These are phyloP conservation scores for Cyberlindnera meyerae DNA, from an alignment of 805 yeast genomes.

Conservation along the genomic window DNA sequence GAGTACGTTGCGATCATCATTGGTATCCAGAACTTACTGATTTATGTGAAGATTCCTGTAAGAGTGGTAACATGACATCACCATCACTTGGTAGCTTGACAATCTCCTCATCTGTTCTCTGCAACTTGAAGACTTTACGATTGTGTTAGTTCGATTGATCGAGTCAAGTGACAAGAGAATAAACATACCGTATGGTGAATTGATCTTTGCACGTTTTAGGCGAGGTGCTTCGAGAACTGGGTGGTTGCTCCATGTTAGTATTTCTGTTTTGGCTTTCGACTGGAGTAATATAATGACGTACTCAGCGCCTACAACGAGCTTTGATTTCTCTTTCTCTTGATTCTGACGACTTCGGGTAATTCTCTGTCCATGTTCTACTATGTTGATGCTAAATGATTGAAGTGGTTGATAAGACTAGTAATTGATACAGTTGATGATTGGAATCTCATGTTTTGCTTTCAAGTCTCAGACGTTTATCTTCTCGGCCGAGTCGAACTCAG, in stretches of 20 bases:
- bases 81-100: slow-evolving; percentile 14
- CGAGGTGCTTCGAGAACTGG: slow-evolving; percentile 31
- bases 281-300: slow-evolving; percentile 19
- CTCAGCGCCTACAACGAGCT: slow-evolving; percentile 82
- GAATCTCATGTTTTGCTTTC: no score
- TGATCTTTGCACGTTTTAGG: slow-evolving; percentile 36
- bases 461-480: no score
- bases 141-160: slow-evolving; percentile 5
- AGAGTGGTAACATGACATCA: slow-evolving; percentile 16
- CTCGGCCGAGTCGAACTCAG: no score
- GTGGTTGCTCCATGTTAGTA: slow-evolving; percentile 4
- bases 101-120: slow-evolving; percentile 40
- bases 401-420: no score
- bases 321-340: slow-evolving; percentile 81
- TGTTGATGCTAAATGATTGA: not conserved
- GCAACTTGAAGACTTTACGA: slow-evolving; percentile 38
- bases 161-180: slow-evolving; percentile 6
- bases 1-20: not conserved
- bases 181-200: slow-evolving; percentile 26
- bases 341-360: slow-evolving; percentile 64
- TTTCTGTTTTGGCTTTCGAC: no score
- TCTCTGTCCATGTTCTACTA: slow-evolving; percentile 4
- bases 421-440: no score
- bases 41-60: slow-evolving; percentile 23
- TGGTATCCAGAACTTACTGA: slow-evolving; percentile 5